Evolutionary conservation across 1,284 basidiomycete genomes (phyloP).

Genomic region (Neotropicomus parvogracilis): DNA sequence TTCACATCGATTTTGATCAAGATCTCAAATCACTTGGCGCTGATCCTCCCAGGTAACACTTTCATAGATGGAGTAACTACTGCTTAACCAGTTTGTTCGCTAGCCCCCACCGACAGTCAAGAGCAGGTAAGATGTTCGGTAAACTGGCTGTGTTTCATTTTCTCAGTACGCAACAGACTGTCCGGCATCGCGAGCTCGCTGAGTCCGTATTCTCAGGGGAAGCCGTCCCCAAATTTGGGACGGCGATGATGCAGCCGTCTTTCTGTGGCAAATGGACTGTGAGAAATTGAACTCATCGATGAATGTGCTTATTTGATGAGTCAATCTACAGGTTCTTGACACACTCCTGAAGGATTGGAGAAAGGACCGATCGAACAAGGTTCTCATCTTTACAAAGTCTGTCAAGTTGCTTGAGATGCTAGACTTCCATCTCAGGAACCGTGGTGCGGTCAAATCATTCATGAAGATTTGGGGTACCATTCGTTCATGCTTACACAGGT

Average conservation of each 20-base stretch:
- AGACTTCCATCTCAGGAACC: constrained; percentile 60
- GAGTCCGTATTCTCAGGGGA: constrained; percentile 54
- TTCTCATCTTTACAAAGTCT: constrained; percentile 83
- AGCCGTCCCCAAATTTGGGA: constrained; percentile 54
- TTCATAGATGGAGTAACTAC: background rate
- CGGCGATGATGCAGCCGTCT: constrained; percentile 54
- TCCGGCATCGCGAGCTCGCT: constrained; percentile 57
- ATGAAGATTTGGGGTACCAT: background rate
- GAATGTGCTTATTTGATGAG: background rate
- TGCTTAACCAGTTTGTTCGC: constrained; percentile 4
- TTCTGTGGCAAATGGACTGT: constrained; percentile 87
- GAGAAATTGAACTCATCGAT: constrained; percentile 21
- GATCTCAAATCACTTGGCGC: constrained; percentile 78
- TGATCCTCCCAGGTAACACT: constrained; percentile 69
- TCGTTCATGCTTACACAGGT: constrained; percentile 34
- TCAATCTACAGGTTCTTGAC: constrained; percentile 53
- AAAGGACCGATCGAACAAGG: constrained; percentile 65
- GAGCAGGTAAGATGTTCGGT: constrained; percentile 51
- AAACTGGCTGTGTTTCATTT: background rate
- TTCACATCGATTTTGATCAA: constrained; percentile 79
- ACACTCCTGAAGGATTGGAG: constrained; percentile 64
- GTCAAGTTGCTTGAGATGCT: constrained; percentile 80
- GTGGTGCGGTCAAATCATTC: constrained; percentile 36
- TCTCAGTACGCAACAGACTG: constrained; percentile 37
- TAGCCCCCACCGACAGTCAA: constrained; percentile 57